phyloP scores from a whole-genome alignment of 1,284 basidiomycete species.

The Rhodotorula sp. region DNA sequence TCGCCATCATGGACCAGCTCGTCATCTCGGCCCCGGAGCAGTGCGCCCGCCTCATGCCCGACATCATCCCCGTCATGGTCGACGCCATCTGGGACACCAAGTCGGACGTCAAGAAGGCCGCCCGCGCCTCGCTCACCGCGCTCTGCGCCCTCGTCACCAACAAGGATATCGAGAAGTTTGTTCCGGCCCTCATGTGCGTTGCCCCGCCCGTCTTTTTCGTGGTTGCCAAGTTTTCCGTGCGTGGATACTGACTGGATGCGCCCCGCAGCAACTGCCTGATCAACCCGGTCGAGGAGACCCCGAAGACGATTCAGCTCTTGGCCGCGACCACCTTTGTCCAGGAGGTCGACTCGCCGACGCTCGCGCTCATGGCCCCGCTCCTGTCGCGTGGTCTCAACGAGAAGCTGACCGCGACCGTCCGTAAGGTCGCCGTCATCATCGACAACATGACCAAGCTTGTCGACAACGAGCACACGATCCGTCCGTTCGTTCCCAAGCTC shows the following conservation, averaged over 20 bases:
- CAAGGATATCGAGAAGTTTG: conserved; percentile 87
- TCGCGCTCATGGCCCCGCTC: conserved; percentile 98
- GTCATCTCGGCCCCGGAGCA: conserved; percentile 79
- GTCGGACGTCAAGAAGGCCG: conserved; percentile 98
- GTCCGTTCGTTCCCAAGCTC: conserved; percentile 93
- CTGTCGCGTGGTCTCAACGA: conserved; percentile 92
- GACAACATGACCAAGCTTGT: conserved; percentile 99
- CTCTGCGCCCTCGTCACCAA: conserved; percentile 91
- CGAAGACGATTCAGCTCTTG: conserved; percentile 91
- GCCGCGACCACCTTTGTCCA: conserved; percentile 99
- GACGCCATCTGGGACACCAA: conserved; percentile 99
- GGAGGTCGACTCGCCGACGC: conserved; percentile 97
- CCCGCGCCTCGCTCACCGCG: conserved; percentile 90
- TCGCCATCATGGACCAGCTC: conserved; percentile 85
- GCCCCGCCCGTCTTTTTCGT: neutral
- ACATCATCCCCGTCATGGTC: conserved; percentile 90
- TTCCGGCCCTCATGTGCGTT: conserved; percentile 35
- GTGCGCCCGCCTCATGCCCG: conserved; percentile 87
- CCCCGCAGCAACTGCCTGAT: conserved; percentile 72
- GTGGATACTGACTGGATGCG: no score
- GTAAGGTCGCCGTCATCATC: conserved; percentile 93
- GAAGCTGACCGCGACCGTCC: conserved; percentile 92
- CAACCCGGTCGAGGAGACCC: conserved; percentile 99
- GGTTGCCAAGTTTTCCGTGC: neutral
- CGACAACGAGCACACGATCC: conserved; percentile 89